Percentiles rank a stretch among this genome's conserved stretches.
Conservation (phyloP, 1,284 basidiomycete species). For the Cutaneotrichosporon dermatis region DNA sequence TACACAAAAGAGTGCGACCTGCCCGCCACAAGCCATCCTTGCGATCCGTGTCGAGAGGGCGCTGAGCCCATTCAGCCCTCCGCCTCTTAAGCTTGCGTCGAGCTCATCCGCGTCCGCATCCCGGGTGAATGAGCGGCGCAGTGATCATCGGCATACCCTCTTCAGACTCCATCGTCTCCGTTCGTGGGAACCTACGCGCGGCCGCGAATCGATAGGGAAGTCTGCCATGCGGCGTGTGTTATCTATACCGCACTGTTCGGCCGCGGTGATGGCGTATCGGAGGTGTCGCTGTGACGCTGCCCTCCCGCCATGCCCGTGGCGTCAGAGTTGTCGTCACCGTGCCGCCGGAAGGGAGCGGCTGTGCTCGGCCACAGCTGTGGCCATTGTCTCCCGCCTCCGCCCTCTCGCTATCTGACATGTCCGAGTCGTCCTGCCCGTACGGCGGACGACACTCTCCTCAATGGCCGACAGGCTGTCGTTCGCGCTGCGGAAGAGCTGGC, state of each 20-base stretch:
- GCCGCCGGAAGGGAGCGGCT: conserved; percentile 73
- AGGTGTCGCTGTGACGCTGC: conserved; percentile 3
- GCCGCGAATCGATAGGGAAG: conserved; percentile 9
- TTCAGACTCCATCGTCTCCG: conserved; percentile 37
- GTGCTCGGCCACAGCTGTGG: conserved; percentile 41
- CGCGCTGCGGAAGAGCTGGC: conserved; percentile 61
- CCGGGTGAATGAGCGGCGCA: conserved; percentile 22
- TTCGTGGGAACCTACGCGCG: conserved; percentile 35
- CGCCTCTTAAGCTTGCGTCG: conserved; percentile 35
- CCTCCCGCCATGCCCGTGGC: conserved; percentile 11
- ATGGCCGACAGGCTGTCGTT: conserved; percentile 43
- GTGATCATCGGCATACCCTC: conserved; percentile 10
- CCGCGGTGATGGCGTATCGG: conserved; percentile 8
- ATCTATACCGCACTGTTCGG: background rate
- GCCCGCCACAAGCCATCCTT: conserved; percentile 45
- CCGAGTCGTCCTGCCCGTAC: conserved; percentile 29
- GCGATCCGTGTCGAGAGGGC: conserved; percentile 42
- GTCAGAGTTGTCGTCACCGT: conserved; percentile 56
- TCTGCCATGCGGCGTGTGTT: conserved; percentile 7
- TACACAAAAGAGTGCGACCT: conserved; percentile 37
- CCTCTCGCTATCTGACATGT: conserved; percentile 46
- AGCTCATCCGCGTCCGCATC: conserved; percentile 35
- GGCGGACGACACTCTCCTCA: conserved; percentile 37
- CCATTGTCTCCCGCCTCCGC: conserved; percentile 46
- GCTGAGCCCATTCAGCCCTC: conserved; percentile 34